Evolutionary conservation across 345 rosid genomes (phyloP), one percentile per base, ranked within the genome.

Genomic region (Acer saccharum): DNA sequence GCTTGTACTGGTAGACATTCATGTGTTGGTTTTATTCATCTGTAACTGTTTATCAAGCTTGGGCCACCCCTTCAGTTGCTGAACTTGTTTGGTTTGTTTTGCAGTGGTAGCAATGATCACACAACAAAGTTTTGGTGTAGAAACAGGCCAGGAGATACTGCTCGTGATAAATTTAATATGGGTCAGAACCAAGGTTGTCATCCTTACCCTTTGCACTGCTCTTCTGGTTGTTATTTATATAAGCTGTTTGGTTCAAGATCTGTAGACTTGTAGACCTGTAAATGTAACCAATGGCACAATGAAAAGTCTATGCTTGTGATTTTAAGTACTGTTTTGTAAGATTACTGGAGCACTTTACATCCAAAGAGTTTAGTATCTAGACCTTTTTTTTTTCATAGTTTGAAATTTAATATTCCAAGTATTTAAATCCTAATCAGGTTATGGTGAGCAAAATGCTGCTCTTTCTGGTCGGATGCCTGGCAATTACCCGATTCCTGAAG

Each of bases 121-220:
- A 88, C 97, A 2, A 95, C 99, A 71, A 95, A 92, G 88, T 95
- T 95, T 82, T 95, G 99, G 99, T 91, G 95, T 91, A 88, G 99
- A 90, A 92, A 93, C 85, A 88, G 99, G 76, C 98, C 99, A 27
- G 99, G 91, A 46, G 98, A 92, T 81, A 88, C 95, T 68, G 93
- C 91, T 79, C 94, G 95, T 65, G 98, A 94, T 88, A 95, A 83
- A 85, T 89, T 86, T 87, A 87, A 67, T 77, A 74, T 82, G 82
- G 86, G 87, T 76, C 95, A 93, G 79, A 93, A 84, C 86, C 98
- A 93, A 90, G 97, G 97, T 91, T 52, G 74, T 44, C 44, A 65
- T 23, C 63, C 5, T 65, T 70, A 29, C 27, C 17, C 32, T n/a
- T 75, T n/a, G 63, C 13, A 35, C 29, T 60, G 64, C 64, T 16